Base-by-base conservation (phyloP, 805 yeast species). In the Suhomyces sp. region DNA sequence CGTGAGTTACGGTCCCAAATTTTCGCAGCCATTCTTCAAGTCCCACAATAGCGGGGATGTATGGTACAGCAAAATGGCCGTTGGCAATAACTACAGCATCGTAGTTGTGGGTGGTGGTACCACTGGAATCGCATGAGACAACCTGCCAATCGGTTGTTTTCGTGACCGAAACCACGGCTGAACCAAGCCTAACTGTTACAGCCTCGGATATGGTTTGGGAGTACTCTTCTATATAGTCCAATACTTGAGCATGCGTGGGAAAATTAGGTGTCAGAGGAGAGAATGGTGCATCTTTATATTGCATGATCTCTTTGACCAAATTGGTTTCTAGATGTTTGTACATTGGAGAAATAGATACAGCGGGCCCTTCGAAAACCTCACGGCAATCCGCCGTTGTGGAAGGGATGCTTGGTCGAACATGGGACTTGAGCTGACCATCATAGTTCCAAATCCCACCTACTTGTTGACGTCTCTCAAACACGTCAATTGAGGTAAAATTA, bases 391-490 rank as follows among this genome's bases (percentile, higher is more conserved):
- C 15, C 3, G 49, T 12, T 8, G 37, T 41, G 7, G 48, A 24
- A 4, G 65, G 64, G 8, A 63, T 54, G 1, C 53, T 41, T 7
- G 65, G 65, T 6, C n/a, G 21, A 12, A 54, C 56, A 12, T 50
- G 49, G 12, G 53, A 25, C 45, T 58, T 62, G 10, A 59, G 54
- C 6, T 6, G 20, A 13, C 60, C 60, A 51, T 70, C 77, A 3
- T 63, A 59, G 3, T 60, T 61, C 82, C 82, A 78, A 1, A 75
- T 62, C 3, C 82, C 82, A 2, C 82, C 82, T 6, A 67, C 57
- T 1, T 53, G 57, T 27, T 59, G 60, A 45, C 78, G 61, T 46
- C 79, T 59, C 53, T 78, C 82, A 55, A 66, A 78, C 1, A 78
- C 55, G 7, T 65, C 67, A 44, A 78, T 67, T 19, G 60, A 57